These are phyloP conservation scores for Claviceps lovelessii DNA, from an alignment of 2,329 filamentous ascomycete species.

Conservation along the genomic window DNA sequence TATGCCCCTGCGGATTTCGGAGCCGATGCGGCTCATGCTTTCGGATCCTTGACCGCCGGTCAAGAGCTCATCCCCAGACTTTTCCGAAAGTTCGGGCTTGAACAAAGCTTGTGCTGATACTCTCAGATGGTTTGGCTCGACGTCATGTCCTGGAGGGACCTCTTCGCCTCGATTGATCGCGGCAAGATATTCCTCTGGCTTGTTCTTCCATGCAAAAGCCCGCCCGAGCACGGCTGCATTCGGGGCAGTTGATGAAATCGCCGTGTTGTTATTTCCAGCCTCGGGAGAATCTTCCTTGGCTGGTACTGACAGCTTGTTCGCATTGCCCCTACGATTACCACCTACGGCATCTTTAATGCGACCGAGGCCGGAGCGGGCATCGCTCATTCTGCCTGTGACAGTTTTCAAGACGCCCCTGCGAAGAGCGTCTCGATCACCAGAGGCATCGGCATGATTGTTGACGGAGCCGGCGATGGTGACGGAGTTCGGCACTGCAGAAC, in stretches of 20 bases:
- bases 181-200: constrained; percentile 43
- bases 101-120: constrained; percentile 13
- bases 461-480: constrained; percentile 30
- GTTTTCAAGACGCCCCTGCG: constrained; percentile 61
- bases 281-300: constrained; percentile 38
- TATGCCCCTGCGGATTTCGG: constrained; percentile 29
- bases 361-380: constrained; percentile 68
- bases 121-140: constrained; percentile 13
- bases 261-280: constrained; percentile 7
- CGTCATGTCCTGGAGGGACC: constrained; percentile 12
- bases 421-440: constrained; percentile 40
- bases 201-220: constrained; percentile 50
- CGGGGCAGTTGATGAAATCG: constrained; percentile 7
- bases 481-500: constrained; percentile 26
- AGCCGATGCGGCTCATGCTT: constrained; percentile 18
- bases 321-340: constrained; percentile 37
- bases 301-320: constrained; percentile 33
- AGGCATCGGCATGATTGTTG: constrained; percentile 31
- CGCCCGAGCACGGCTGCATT: constrained; percentile 23
- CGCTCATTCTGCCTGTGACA: constrained; percentile 63
- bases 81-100: constrained; percentile 8
- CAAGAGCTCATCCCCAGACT: constrained; percentile 11
- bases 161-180: constrained; percentile 25
- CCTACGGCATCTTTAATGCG: constrained; percentile 79
- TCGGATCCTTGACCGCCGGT: constrained; percentile 12